Evolutionary conservation across 225 moss, liverwort and hornwort genomes (phyloP), one percentile per base, ranked within the genome.

Genomic region (Thuidium tamariscinum): DNA sequence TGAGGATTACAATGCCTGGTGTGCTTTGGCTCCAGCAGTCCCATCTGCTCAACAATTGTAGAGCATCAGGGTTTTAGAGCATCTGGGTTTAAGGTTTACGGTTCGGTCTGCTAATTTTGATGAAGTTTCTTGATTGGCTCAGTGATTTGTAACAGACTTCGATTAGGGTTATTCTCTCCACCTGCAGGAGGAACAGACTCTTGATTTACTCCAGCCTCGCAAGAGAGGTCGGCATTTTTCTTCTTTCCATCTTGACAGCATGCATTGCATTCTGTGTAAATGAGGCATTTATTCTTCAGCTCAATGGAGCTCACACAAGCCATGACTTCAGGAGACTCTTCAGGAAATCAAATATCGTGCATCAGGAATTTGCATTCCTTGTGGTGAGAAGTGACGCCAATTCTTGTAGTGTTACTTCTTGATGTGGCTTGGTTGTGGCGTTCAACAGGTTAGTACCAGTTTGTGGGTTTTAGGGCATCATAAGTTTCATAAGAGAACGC

Each of bases 1-100:
- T 71, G 89, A 83, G 16, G 99, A 99, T 75, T 99, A 99, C 83
- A 79, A 92, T 18, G 85, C 91, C 7, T 99, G 99, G 99, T 95
- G 95, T 88, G 89, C 88, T 25, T 72, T 42, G 79, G 41, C 86
- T 13, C 59, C 85, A 3, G 61, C 80, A 9, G 74, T 86, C 54
- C 70, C 77, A 11, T 81, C 91, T 46, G 89, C 42, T 27, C 82
- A 72, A 73, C 66, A 81, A 69, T 54, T n/a, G 15, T 63, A 74
- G 62, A 65, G 19, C 41, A 9, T 72, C 39, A 21, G 44, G 21
- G 21, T 60, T 30, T 36, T 60, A 14, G 51, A 51, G 14, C 51
- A 51, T 12, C 7, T 13, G 63, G 11, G 59, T 41, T 54, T 3
- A 56, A 44, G 44, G 46, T 80, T 62, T n/a, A 64, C 23, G 25